phyloP scores from a whole-genome alignment of 2,329 filamentous ascomycete species.

The Cordyceps farinosa region DNA sequence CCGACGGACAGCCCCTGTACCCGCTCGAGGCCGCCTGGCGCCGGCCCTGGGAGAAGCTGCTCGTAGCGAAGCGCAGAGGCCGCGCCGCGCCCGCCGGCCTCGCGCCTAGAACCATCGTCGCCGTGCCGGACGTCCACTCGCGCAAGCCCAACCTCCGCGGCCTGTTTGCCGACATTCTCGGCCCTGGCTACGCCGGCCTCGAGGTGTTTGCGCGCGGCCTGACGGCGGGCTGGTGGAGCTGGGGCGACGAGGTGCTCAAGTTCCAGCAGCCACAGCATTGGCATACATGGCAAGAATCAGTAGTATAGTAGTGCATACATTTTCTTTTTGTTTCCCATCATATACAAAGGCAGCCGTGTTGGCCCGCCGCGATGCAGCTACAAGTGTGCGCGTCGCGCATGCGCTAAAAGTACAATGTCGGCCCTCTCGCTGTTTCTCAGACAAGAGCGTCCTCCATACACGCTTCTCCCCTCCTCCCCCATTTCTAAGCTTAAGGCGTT shows the following conservation, averaged over 20 bases:
- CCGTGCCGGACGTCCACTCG: slow-evolving; percentile 73
- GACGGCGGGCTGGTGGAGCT: slow-evolving; percentile 73
- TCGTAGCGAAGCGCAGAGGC: slow-evolving; percentile 53
- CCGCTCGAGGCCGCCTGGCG: slow-evolving; percentile 59
- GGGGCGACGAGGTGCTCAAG: slow-evolving; percentile 70
- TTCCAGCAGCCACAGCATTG: slow-evolving; percentile 61
- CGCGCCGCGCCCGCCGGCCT: slow-evolving; percentile 24
- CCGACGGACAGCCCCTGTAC: slow-evolving; percentile 60
- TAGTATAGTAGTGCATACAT: slow-evolving; percentile 8
- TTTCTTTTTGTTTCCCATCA: slow-evolving; percentile 24
- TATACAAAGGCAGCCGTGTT: slow-evolving; percentile 15
- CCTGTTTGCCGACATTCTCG: slow-evolving; percentile 55
- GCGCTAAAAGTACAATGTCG: slow-evolving; percentile 16
- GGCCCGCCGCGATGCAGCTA: slow-evolving; percentile 13
- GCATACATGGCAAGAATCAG: slow-evolving; percentile 26
- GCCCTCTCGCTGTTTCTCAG: not conserved
- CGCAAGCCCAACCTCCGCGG: slow-evolving; percentile 69
- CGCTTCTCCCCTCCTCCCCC: not conserved
- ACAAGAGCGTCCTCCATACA: not conserved
- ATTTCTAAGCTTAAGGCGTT: not conserved
- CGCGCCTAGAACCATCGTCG: slow-evolving; percentile 56
- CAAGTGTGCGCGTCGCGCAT: slow-evolving; percentile 19
- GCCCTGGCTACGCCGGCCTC: slow-evolving; percentile 52
- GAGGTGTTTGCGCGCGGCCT: slow-evolving; percentile 75
- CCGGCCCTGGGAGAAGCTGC: slow-evolving; percentile 72